Percentiles rank a stretch among this genome's conserved stretches.
phyloP scores from a whole-genome alignment of 495 filamentous ascomycete genomes.

The Hypoxylon lienhwacheense region DNA sequence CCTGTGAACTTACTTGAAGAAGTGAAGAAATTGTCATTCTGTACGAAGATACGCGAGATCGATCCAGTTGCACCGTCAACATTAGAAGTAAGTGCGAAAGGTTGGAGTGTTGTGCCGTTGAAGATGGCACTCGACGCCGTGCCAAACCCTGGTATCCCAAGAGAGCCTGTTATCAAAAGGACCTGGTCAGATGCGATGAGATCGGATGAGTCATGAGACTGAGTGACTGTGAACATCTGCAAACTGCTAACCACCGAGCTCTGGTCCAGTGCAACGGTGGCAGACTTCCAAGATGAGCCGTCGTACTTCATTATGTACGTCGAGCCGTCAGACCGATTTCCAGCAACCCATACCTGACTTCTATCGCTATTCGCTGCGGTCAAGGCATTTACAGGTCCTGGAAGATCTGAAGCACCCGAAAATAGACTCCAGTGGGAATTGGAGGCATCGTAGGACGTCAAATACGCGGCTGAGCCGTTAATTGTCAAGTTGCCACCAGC shows the following conservation, averaged over 20 bases:
- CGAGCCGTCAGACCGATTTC: slow-evolving; percentile 64
- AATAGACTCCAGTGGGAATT: slow-evolving; percentile 65
- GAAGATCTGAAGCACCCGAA: slow-evolving; percentile 65
- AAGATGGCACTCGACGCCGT: slow-evolving; percentile 82
- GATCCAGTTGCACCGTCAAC: slow-evolving; percentile 54
- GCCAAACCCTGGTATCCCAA: slow-evolving; percentile 75
- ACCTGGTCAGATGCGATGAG: slow-evolving; percentile 66
- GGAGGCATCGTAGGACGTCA: slow-evolving; percentile 74
- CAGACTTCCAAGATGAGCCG: slow-evolving; percentile 52
- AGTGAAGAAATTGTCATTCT: slow-evolving; percentile 65
- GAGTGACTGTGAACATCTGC: slow-evolving; percentile 72
- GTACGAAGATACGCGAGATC: slow-evolving; percentile 75
- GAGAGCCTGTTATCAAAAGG: slow-evolving; percentile 80
- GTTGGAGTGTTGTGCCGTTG: slow-evolving; percentile 74
- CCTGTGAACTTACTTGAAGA: slow-evolving; percentile 32
- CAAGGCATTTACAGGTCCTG: slow-evolving; percentile 76
- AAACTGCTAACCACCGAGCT: slow-evolving; percentile 72
- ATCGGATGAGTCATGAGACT: slow-evolving; percentile 64
- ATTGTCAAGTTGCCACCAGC: slow-evolving; percentile 76
- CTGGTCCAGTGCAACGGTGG: slow-evolving; percentile 60
- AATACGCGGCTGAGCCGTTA: slow-evolving; percentile 57
- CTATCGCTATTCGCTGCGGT: slow-evolving; percentile 67
- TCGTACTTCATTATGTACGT: slow-evolving; percentile 80
- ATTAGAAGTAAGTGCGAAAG: slow-evolving; percentile 77
- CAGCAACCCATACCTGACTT: slow-evolving; percentile 78